Evolutionary conservation across 2,329 filamentous ascomycete species (phyloP).

Genomic region (Colletotrichum plurivorum): DNA sequence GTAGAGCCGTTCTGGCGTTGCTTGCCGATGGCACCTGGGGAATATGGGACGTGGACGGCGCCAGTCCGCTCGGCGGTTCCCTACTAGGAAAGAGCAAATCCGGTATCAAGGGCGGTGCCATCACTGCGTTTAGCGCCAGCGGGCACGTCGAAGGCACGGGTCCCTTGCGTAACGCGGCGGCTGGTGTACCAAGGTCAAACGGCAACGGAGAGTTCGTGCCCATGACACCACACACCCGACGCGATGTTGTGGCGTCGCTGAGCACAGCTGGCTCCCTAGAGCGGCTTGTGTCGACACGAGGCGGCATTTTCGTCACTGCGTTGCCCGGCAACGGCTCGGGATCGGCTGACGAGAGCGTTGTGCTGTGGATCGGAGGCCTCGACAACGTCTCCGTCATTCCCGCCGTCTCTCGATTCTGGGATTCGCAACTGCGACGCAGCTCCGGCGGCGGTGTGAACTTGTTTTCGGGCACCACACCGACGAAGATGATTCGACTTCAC

Average conservation of each 20-base stretch:
- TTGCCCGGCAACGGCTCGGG: constrained; percentile 58
- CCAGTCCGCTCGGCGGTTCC: constrained; percentile 61
- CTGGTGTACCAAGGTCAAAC: constrained; percentile 28
- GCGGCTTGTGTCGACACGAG: constrained; percentile 65
- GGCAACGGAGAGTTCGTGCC: constrained; percentile 69
- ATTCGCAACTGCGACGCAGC: constrained; percentile 68
- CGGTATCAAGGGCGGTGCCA: constrained; percentile 69
- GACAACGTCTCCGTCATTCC: constrained; percentile 72
- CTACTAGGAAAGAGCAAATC: constrained; percentile 65
- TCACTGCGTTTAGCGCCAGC: constrained; percentile 70
- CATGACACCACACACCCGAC: constrained; percentile 74
- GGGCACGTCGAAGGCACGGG: constrained; percentile 74
- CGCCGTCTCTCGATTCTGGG: constrained; percentile 70
- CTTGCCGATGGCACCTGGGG: constrained; percentile 77
- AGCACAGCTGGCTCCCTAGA: constrained; percentile 62
- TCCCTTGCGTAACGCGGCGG: constrained; percentile 57
- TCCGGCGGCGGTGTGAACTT: constrained; percentile 66
- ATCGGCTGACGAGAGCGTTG: constrained; percentile 66
- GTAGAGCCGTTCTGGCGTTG: constrained; percentile 70
- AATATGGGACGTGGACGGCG: constrained; percentile 76
- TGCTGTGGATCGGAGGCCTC: constrained; percentile 69
- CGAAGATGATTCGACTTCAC: constrained; percentile 68
- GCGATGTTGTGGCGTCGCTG: constrained; percentile 63
- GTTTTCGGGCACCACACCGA: constrained; percentile 68
- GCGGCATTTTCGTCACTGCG: constrained; percentile 65